A percentile compares a stretch with the other conserved stretches of the same genome.
These are phyloP conservation scores for Lagerstroemia speciosa DNA, from an alignment of 345 rosid genomes.

Conservation along the genomic window DNA sequence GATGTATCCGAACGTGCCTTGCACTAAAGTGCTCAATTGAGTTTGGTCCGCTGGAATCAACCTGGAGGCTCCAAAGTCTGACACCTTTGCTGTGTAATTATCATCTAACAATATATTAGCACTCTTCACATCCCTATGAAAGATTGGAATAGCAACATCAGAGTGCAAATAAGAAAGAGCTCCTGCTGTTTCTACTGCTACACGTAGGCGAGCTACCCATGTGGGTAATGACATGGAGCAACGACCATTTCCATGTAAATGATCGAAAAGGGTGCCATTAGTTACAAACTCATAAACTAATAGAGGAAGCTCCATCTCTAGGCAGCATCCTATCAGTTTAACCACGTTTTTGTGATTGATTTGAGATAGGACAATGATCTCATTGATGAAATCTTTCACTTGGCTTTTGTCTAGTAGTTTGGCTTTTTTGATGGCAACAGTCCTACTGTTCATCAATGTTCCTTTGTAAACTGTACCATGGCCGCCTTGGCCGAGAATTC, in stretches of 20 bases:
- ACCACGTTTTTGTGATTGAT: slow-evolving; percentile 43
- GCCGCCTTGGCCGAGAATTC: slow-evolving; percentile 34
- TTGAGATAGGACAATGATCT: slow-evolving; percentile 32
- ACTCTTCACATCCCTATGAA: slow-evolving; percentile 33
- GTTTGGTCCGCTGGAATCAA: slow-evolving; percentile 31
- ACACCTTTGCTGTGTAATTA: slow-evolving; percentile 26
- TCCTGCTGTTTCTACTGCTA: slow-evolving; percentile 24
- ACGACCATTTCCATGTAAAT: slow-evolving; percentile 20
- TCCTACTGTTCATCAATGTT: slow-evolving; percentile 16
- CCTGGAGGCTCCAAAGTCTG: slow-evolving; percentile 46
- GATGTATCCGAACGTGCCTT: slow-evolving; percentile 39
- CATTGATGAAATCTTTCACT: slow-evolving; percentile 41
- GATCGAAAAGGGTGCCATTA: slow-evolving; percentile 36
- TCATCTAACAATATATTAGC: slow-evolving; percentile 38
- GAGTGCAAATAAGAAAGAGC: slow-evolving; percentile 31
- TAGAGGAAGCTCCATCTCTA: slow-evolving; percentile 42
- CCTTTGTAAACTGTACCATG: slow-evolving; percentile 43
- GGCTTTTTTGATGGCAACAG: slow-evolving; percentile 40
- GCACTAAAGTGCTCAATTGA: slow-evolving; percentile 36
- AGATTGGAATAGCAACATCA: slow-evolving; percentile 23
- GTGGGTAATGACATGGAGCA: slow-evolving; percentile 10
- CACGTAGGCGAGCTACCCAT: slow-evolving; percentile 30
- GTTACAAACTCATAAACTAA: slow-evolving; percentile 33
- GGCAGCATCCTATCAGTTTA: slow-evolving; percentile 37
- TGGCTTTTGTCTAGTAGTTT: slow-evolving; percentile 28